Base-by-base conservation (phyloP, 192 early-diverging fungal genomes). In the Geranomyces variabilis region DNA sequence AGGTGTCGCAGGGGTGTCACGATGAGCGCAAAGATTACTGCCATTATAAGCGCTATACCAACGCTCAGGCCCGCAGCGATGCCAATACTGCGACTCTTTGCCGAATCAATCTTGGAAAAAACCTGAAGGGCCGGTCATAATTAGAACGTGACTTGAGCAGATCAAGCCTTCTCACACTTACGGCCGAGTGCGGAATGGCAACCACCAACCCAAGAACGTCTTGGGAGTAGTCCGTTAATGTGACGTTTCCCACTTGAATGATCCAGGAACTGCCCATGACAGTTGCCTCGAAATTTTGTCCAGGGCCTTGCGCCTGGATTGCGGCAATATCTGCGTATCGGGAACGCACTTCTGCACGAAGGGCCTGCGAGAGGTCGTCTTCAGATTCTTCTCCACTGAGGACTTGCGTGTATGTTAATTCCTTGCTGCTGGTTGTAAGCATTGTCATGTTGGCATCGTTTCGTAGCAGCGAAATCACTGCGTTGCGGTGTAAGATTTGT, bases 401-500 rank as follows among this genome's bases (percentile, higher is more conserved):
- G 10, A 41, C 36, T 41, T 41, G 36, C 3, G 3, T 10, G 36
- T 41, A 41, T 3, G 36, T 7, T 7, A 41, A 10, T 10, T 41
- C 36, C 36, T 10, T 41, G 36, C 36, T 41, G 36, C 36, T 41
- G 36, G 36, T 41, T 10, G 36, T 41, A 41, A 41, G 36, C 10
- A 41, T 7, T 53, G 51, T 53, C 51, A 53, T 53, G 51, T 53
- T 53, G 51, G 6, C 21, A 15, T 53, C 51, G 51, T 41, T 41
- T 10, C 36, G 3, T 3, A 41, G 36, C 3, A 41, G 36, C 36
- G 36, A 41, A 41, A 41, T 41, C 3, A 41, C 36, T 41, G 10
- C 36, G 36, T 41, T n/a, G n/a, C n/a, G n/a, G 36, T 10, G 10
- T 7, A 3, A 41, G 10, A 41, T 41, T 41, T 10, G n/a, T n/a